These are phyloP conservation scores for Aspergillus campestris DNA, from an alignment of 495 filamentous ascomycete species.

Conservation along the genomic window DNA sequence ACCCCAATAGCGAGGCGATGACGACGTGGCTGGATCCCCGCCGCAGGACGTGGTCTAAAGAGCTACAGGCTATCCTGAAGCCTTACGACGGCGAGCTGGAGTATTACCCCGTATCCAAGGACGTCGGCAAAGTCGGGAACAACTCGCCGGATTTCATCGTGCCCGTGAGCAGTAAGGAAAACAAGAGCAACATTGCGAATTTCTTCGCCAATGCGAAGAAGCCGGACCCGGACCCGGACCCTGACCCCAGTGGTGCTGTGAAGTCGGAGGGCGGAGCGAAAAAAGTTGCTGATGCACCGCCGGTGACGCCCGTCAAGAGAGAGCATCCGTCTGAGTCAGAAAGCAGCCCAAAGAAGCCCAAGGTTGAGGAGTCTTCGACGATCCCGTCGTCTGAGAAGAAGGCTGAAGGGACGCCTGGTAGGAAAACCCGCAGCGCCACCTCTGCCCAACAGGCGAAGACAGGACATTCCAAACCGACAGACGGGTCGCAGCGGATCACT, in stretches of 20 bases:
- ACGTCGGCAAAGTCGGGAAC: constrained; percentile 95
- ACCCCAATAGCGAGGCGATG: constrained; percentile 63
- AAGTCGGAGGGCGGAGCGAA: constrained; percentile 10
- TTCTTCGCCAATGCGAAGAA: constrained; percentile 64
- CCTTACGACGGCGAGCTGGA: constrained; percentile 77
- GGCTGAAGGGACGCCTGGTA: constrained; percentile 2
- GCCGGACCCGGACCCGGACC: constrained; percentile 7
- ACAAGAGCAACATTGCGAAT: constrained; percentile 86
- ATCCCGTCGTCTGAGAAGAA: constrained; percentile 8
- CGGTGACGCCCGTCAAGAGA: constrained; percentile 48
- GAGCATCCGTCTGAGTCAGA: constrained; percentile 34
- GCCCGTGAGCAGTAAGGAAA: constrained; percentile 71
- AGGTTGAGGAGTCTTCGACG: constrained; percentile 11
- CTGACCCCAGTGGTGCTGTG: background rate
- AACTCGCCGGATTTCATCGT: constrained; percentile 76
- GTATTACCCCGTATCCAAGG: constrained; percentile 75
- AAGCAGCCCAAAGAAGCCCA: constrained; percentile 20
- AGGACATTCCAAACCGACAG: constrained; percentile 37
- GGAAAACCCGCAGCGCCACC: constrained; percentile 29
- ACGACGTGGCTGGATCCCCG: constrained; percentile 72
- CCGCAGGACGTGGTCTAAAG: constrained; percentile 61
- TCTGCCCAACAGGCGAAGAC: constrained; percentile 36
- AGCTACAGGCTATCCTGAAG: constrained; percentile 66
- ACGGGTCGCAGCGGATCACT: constrained; percentile 72
- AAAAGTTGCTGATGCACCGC: constrained; percentile 35